phyloP scores from a whole-genome alignment of 441 rosid genomes.

The Mallotus japonicus region DNA sequence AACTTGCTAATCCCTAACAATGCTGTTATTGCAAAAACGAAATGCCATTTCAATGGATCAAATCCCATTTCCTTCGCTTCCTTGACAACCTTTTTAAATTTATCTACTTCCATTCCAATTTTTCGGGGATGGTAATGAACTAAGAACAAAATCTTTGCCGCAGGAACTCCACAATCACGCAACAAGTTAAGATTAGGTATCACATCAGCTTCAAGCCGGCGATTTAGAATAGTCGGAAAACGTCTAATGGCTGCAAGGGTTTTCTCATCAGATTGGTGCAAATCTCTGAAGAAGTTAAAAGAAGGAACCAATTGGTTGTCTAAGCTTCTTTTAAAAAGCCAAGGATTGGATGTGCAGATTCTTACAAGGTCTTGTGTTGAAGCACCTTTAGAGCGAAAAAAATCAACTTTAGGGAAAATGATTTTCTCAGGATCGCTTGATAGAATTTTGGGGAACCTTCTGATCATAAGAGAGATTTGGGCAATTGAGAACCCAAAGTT shows the following conservation, averaged over 20 bases:
- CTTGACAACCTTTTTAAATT: not conserved
- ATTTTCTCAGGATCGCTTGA: not conserved
- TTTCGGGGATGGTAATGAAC: not conserved
- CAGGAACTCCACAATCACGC: constrained; percentile 18
- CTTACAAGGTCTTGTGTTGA: constrained; percentile 14
- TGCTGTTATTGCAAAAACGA: constrained; percentile 4
- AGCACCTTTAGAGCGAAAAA: constrained; percentile 12
- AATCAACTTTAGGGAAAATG: constrained; percentile 17
- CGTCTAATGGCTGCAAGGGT: not conserved
- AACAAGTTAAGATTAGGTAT: not conserved
- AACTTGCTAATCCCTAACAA: not conserved
- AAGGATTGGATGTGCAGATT: not conserved
- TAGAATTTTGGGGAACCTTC: not conserved
- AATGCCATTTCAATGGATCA: constrained; percentile 2
- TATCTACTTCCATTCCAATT: not conserved
- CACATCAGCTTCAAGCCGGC: not conserved
- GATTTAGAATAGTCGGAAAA: not conserved
- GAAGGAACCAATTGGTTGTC: constrained; percentile 7
- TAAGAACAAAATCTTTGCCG: not conserved
- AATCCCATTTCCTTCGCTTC: constrained; percentile 24
- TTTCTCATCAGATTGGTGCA: constrained; percentile 4
- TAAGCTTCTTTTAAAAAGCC: constrained; percentile 5
- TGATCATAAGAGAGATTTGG: constrained; percentile 6
- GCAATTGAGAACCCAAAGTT: constrained; percentile 4
- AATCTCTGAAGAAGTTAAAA: not conserved